phyloP scores from a whole-genome alignment of 2,329 filamentous ascomycete species.

The Fusarium sulawesiense region DNA sequence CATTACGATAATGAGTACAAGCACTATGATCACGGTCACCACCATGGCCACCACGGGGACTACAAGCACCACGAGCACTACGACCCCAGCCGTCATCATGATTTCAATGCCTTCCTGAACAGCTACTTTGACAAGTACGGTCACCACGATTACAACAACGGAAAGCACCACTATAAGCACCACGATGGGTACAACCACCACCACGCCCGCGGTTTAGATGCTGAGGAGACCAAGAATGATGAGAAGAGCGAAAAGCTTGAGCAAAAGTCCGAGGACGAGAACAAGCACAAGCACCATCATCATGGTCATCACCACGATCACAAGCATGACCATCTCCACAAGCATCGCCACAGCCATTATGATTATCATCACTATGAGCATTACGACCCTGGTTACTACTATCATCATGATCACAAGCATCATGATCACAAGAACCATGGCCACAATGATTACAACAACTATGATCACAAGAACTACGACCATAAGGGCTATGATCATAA shows the following conservation, averaged over 20 bases:
- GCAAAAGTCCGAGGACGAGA: constrained; percentile 1
- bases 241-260: not conserved
- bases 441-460: not conserved
- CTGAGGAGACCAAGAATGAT: not conserved
- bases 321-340: constrained; percentile 19
- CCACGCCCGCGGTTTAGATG: not conserved
- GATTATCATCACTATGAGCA: constrained; percentile 9
- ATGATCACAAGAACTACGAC: not conserved
- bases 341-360: constrained; percentile 20
- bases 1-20: not conserved
- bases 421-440: not conserved
- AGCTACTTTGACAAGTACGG: constrained; percentile 1
- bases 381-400: not conserved
- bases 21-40: not conserved
- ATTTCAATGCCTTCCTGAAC: not conserved
- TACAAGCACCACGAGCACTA: constrained; percentile 4
- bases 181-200: constrained; percentile 4
- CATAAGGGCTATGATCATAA: not conserved
- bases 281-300: not conserved
- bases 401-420: not conserved
- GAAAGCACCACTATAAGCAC: constrained; percentile 10
- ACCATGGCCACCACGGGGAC: not conserved
- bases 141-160: not conserved
- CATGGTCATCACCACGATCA: constrained; percentile 17
- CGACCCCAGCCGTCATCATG: not conserved